Conservation (phyloP, 805 yeast species). For the Wickerhamiella azymoides region DNA sequence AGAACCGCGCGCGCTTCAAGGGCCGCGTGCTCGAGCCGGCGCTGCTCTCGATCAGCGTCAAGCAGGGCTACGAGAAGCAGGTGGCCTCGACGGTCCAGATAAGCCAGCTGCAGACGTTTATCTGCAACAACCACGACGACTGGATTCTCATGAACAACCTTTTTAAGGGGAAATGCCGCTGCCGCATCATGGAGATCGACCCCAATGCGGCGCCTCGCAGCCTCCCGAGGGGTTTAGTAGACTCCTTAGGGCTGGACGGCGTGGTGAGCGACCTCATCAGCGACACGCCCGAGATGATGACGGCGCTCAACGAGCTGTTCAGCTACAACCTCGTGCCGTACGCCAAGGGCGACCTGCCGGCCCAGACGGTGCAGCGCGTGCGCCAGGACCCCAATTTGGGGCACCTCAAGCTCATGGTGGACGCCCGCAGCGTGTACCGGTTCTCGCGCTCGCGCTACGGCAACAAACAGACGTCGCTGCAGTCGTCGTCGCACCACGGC, state of each 20-base stretch:
- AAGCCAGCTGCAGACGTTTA: neutral
- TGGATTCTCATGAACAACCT: neutral
- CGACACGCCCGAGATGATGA: slow-evolving; percentile 31
- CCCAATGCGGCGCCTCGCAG: neutral
- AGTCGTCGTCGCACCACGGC: neutral
- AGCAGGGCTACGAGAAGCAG: neutral
- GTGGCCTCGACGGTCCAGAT: neutral
- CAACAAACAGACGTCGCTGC: neutral
- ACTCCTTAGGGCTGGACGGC: slow-evolving; percentile 38
- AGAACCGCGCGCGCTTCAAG: neutral
- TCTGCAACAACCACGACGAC: slow-evolving; percentile 1
- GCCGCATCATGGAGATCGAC: neutral
- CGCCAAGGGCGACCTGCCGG: neutral
- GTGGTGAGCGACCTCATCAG: slow-evolving; percentile 52
- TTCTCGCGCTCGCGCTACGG: neutral
- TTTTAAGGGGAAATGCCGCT: neutral
- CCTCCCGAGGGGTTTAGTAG: too few relatives aligned
- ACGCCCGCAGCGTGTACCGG: neutral
- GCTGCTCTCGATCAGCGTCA: neutral
- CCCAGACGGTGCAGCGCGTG: neutral
- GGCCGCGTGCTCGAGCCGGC: slow-evolving; percentile 2
- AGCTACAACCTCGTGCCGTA: neutral
- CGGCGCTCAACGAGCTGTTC: slow-evolving; percentile 8
- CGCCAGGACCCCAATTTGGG: neutral
- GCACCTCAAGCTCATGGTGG: neutral